Evolutionary conservation across 371 early-diverging fungal species (phyloP), one percentile per base, ranked within the genome.

Genomic region (Umbelopsis sp.): DNA sequence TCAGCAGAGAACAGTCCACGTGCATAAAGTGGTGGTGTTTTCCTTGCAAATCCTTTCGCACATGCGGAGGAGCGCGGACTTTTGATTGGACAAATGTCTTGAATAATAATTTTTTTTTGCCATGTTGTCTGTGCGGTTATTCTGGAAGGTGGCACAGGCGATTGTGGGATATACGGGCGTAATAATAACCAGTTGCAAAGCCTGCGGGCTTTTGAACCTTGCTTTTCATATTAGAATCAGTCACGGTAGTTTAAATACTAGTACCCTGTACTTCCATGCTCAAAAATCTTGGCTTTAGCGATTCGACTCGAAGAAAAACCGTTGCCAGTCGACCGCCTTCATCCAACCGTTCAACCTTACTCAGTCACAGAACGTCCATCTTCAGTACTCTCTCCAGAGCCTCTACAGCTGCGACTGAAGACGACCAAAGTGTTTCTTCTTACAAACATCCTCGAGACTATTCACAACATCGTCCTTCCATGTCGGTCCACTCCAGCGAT

Each of bases 351-450:
- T 48, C 48, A n/a, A 48, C 48, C 7, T 48, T 48, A 48, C 20
- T 48, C 4, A 48, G 48, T 16, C 48, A 48, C 20, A 48, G n/a
- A 48, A 20, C 16, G 0, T 48, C 48, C 16, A 48, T 48, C 48
- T 48, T 48, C 48, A 48, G 48, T 20, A 48, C 48, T 48, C 48
- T 48, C n/a, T 48, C 48, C 16, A 48, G 48, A 48, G 48, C 48
- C 16, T 48, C 48, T 3, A 48, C 48, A 6, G 20, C 7, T 18
- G 16, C 48, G 0, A 20, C 48, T 48, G n/a, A 48, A n/a, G 20
- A 16, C 48, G 48, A 48, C 20, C 1, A 4, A 6, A 48, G 18
- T 18, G 20, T 18, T 12, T 20, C 16, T 18, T 48, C 48, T 48
- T 41, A 41, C 12, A 48, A 48, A 7, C n/a, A 48, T 12, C 48